Evolutionary conservation across 129 eudicot genomes (phyloP).

Genomic region (Chrysanthemum seticuspe): DNA sequence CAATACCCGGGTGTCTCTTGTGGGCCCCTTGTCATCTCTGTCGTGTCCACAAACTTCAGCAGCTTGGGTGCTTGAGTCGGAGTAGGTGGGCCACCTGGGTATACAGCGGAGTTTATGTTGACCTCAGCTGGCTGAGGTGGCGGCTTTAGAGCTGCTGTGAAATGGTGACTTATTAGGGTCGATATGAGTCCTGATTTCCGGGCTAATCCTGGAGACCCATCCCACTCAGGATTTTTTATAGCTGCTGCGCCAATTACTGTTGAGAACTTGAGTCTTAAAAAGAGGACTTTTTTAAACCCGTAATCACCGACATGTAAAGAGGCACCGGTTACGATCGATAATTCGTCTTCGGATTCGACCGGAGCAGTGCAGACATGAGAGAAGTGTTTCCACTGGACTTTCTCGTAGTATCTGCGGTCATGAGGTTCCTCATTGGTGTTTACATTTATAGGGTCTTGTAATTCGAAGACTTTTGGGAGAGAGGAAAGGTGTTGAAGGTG

Average conservation of each 20-base stretch:
- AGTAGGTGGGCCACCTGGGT: conserved; percentile 96
- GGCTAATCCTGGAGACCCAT: conserved; percentile 87
- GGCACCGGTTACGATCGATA: conserved; percentile 88
- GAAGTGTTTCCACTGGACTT: conserved; percentile 94
- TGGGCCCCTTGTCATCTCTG: conserved; percentile 96
- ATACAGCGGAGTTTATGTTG: conserved; percentile 87
- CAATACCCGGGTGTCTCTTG: conserved; percentile 97
- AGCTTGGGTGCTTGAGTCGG: conserved; percentile 82
- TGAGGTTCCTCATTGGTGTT: conserved; percentile 47
- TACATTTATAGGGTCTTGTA: conserved; percentile 64
- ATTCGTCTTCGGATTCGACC: conserved; percentile 82
- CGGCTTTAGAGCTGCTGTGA: conserved; percentile 72
- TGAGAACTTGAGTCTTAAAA: conserved; percentile 81
- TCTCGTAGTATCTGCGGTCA: conserved; percentile 81
- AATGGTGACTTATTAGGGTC: conserved; percentile 85
- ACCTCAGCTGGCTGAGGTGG: conserved; percentile 86
- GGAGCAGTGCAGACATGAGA: conserved; percentile 99
- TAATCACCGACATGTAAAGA: conserved; percentile 73
- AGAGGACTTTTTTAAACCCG: conserved; percentile 87
- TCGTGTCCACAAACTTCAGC: conserved; percentile 82
- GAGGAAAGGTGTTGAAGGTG: conserved; percentile 97
- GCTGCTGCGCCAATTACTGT: conserved; percentile 63
- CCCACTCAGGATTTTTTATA: conserved; percentile 89
- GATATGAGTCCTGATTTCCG: conserved; percentile 96
- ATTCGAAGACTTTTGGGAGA: conserved; percentile 78